phyloP scores from a whole-genome alignment of 192 early-diverging fungal genomes.

The Chytriomyces sp. region DNA sequence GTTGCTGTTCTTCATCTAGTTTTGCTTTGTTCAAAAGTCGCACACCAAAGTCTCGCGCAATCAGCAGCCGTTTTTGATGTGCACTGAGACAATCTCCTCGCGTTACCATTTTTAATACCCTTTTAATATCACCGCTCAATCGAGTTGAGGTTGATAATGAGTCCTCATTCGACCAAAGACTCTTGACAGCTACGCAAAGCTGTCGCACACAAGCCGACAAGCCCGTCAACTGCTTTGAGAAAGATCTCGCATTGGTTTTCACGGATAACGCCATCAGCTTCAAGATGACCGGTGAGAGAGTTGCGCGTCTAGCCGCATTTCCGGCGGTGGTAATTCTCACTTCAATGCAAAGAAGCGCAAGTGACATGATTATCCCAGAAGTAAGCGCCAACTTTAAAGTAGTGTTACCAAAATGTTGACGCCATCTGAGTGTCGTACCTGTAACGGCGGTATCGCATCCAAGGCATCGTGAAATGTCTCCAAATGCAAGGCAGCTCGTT shows the following conservation, averaged over 20 bases:
- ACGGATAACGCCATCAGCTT: neutral
- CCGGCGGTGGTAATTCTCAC: neutral
- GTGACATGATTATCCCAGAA: neutral
- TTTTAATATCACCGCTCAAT: too few species aligned
- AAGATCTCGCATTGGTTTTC: neutral
- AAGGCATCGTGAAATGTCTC: slow-evolving; percentile 8
- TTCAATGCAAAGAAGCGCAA: neutral
- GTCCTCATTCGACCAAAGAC: too few species aligned
- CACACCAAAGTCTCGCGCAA: too few species aligned
- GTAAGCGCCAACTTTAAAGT: too few species aligned
- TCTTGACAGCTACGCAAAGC: neutral
- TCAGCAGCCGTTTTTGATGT: too few species aligned
- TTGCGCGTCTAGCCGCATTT: neutral
- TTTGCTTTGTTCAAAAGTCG: too few species aligned
- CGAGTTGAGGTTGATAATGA: too few species aligned
- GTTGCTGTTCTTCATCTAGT: too few species aligned
- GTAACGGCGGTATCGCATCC: neutral
- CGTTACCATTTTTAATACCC: too few species aligned
- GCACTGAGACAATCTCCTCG: too few species aligned
- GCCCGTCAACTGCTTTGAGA: neutral
- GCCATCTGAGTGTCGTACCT: too few species aligned
- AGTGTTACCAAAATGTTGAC: too few species aligned
- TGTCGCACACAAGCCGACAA: neutral
- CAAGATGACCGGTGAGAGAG: neutral
- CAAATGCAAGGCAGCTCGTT: neutral